Conservation (phyloP, 371 early-diverging fungal species). For the Dinochytrium kinnereticum region DNA sequence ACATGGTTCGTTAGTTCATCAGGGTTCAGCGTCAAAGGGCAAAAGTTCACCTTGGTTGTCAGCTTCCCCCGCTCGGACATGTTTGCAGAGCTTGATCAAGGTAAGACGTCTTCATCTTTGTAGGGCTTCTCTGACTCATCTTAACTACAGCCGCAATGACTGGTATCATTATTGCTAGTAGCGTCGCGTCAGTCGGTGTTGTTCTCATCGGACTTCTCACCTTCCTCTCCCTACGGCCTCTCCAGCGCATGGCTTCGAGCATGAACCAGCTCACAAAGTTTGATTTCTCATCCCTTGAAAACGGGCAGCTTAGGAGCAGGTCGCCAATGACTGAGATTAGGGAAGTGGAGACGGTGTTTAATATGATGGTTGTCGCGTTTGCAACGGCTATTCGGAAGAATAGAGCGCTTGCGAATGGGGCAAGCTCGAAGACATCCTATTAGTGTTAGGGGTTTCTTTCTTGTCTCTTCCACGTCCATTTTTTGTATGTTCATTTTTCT, state of each 20-base stretch:
- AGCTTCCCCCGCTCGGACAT: constrained; percentile 12
- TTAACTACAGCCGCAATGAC: neutral
- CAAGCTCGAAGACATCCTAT: neutral
- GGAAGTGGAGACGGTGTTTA: constrained; percentile 4
- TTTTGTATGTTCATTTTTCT: too few species aligned
- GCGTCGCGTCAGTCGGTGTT: constrained; percentile 1
- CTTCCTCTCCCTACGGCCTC: constrained; percentile 2
- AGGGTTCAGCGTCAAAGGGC: neutral
- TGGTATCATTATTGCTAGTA: neutral
- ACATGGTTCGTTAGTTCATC: neutral
- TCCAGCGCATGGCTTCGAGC: neutral
- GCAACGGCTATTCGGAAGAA: constrained; percentile 12
- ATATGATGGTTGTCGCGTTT: constrained; percentile 14
- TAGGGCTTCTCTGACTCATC: neutral
- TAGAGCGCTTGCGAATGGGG: neutral
- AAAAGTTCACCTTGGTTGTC: constrained; percentile 7
- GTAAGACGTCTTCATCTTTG: neutral
- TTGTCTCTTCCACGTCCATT: too few species aligned
- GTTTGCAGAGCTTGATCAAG: neutral
- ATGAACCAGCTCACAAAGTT: constrained; percentile 21
- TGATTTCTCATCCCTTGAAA: constrained; percentile 15
- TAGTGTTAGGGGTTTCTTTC: too few species aligned
- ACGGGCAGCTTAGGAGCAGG: neutral
- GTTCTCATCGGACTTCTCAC: constrained; percentile 1
- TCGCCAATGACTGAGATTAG: constrained; percentile 6